Base-by-base conservation (phyloP, 2,329 filamentous ascomycete genomes). In the Colletotrichum musicola region DNA sequence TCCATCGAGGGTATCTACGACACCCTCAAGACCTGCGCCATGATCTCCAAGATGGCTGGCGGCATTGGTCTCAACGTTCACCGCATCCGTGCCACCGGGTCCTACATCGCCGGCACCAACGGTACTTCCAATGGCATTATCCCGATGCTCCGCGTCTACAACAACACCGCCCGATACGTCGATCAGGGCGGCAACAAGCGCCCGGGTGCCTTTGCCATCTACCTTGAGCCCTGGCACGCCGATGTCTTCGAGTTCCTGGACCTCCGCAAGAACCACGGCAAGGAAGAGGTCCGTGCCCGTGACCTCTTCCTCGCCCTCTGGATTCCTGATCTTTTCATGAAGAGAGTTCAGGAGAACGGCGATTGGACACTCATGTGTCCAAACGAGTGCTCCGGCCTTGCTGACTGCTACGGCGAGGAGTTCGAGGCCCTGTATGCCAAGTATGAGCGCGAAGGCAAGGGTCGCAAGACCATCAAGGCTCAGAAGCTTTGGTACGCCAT, bases 401-500 rank as follows among this genome's bases (percentile, higher is more conserved):
- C 96, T 66, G 96, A 99, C 81, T 93, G 97, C 77, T 98, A 98
- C 76, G 96, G 96, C 71, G 96, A 98, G 1, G 95, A 98, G 83
- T 99, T 98, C 72, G 95, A 98, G 82, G 93, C 91, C 70, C 87
- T 99, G 58, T 99, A 98, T 81, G 93, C 96, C 81, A 90, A 90
- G 80, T 99, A 99, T 78, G 96, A 99, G 85, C 86, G 86, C 72
- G 92, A 95, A 79, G 93, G 93, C 74, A 91, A 92, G 76, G 95
- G 96, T 72, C 94, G 95, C 73, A 92, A 92, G 85, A 98, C 93
- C 20, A 86, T 99, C 78, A 96, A 97, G 83, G 96, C 96, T 25
- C 96, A 99, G 87, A 99, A 99, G 88, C 91, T 99, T 67, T 99
- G 96, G 96, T 98, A 98, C 80, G 94, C 95, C 73, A 97, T 99